phyloP scores from a whole-genome alignment of 192 early-diverging fungal species.

The Podochytrium sp. region DNA sequence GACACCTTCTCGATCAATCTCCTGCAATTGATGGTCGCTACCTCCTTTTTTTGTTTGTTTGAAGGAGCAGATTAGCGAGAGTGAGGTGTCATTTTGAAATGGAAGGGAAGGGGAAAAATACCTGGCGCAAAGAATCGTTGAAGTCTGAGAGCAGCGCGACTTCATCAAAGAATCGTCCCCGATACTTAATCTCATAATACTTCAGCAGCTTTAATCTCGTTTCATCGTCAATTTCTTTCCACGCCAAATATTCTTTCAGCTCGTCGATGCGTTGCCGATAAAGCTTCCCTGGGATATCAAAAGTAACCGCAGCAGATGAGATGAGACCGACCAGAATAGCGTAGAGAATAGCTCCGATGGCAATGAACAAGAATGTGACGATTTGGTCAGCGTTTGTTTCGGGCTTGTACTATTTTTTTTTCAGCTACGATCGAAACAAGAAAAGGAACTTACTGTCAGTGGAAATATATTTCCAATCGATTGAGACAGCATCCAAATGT shows the following conservation, averaged over 20 bases:
- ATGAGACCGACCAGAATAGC: constrained; percentile 27
- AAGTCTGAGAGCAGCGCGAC: constrained; percentile 21
- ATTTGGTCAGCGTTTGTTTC: constrained; percentile 12
- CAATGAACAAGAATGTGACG: not conserved
- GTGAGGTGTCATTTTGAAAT: not conserved
- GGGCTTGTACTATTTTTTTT: not conserved
- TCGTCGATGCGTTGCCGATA: constrained; percentile 42
- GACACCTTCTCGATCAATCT: constrained; percentile 40
- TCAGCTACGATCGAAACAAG: not conserved
- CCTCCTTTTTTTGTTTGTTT: constrained; percentile 25
- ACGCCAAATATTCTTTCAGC: constrained; percentile 32
- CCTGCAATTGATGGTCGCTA: constrained; percentile 33
- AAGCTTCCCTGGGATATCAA: constrained; percentile 17
- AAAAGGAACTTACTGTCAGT: not conserved
- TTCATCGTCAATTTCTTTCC: constrained; percentile 19
- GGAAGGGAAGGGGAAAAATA: not conserved
- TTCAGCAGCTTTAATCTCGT: constrained; percentile 17
- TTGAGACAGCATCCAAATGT: constrained; percentile 15
- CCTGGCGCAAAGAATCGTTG: constrained; percentile 27
- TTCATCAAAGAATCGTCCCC: constrained; percentile 40
- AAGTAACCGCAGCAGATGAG: not conserved
- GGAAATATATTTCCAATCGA: constrained; percentile 36
- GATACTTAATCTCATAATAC: constrained; percentile 41
- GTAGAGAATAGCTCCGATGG: constrained; percentile 23
- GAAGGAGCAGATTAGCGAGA: not conserved